These are phyloP conservation scores for Amoeboradix gromovi DNA, from an alignment of 371 early-diverging fungal species.

Conservation along the genomic window DNA sequence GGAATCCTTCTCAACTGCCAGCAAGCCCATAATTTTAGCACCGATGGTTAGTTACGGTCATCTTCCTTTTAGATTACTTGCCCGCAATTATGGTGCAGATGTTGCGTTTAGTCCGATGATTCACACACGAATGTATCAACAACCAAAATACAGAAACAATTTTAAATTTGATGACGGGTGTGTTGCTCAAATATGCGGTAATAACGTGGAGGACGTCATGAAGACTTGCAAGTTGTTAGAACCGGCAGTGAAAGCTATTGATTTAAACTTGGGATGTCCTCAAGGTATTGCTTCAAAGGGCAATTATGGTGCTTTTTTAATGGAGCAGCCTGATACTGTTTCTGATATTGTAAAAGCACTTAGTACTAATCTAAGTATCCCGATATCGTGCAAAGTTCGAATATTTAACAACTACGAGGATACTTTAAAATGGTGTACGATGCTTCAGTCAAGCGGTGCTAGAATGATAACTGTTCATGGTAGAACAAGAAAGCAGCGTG, in stretches of 20 bases:
- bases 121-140: slow-evolving; percentile 54
- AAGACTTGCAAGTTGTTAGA: slow-evolving; percentile 36
- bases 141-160: slow-evolving; percentile 19
- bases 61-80: slow-evolving; percentile 28
- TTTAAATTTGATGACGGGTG: slow-evolving; percentile 28
- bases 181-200: slow-evolving; percentile 93
- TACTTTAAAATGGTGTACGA: slow-evolving; percentile 91
- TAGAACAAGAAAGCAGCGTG: slow-evolving; percentile 80
- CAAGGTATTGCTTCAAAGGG: slow-evolving; percentile 80
- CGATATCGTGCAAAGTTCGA: slow-evolving; percentile 91
- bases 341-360: slow-evolving; percentile 25
- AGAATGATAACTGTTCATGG: slow-evolving; percentile 80
- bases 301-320: slow-evolving; percentile 77
- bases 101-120: slow-evolving; percentile 97
- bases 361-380: slow-evolving; percentile 53
- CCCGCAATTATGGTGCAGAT: slow-evolving; percentile 59
- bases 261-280: slow-evolving; percentile 94
- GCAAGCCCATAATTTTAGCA: background rate
- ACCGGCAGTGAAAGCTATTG: slow-evolving; percentile 37
- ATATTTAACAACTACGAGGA: slow-evolving; percentile 57
- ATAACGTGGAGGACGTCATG: slow-evolving; percentile 59
- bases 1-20: too few relatives aligned
- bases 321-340: slow-evolving; percentile 23
- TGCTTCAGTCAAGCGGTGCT: slow-evolving; percentile 44
- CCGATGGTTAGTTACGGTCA: background rate